Evolutionary conservation across 306 rosid genomes (phyloP), one percentile per base, ranked within the genome.

Genomic region (Vigna mungo): DNA sequence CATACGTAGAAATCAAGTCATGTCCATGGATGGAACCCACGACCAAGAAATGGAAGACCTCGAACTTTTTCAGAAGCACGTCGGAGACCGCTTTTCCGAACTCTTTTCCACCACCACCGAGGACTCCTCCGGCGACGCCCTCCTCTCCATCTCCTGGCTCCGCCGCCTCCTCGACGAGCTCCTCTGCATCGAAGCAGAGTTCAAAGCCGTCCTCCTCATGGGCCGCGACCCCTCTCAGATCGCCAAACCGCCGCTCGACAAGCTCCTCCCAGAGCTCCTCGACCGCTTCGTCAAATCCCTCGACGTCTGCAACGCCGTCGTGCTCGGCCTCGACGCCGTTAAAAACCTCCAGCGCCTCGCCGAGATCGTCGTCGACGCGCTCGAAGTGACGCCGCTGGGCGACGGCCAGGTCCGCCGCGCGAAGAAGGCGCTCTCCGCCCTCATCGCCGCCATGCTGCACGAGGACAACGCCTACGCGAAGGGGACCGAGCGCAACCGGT

Each of bases 401-500:
- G 97, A 96, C 1, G 99, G 99, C 0, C 97, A 92, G 76, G 92
- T 89, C 9, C 93, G 96, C 3, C 86, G 99, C 0, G 99, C 99
- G 0, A 88, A 87, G n/a, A 92, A 86, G 89, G 97, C 98, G 0
- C 69, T 96, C 77, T 67, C 44, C 39, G 78, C 96, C 0, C 78
- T 96, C 36, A 54, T 90, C 8, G 47, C 86, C 0, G 85, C 84
- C 10, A 88, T 92, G 92, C 32, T 85, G 18, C 72, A 82, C 5
- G 98, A 92, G 71, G 99, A 95, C 46, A 86, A 77, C 62, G 96
- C 88, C 48, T 81, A 84, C 3, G 37, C 62, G 9, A 92, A 90
- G 17, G 75, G 83, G 3, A 78, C 99, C 0, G 99, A 96, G 85
- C 82, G 99, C 34, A 72, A 62, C 43, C 86, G 97, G 85, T 96